phyloP scores from a whole-genome alignment of 169 alveolate genomes.

The Sarcocystis neurona region DNA sequence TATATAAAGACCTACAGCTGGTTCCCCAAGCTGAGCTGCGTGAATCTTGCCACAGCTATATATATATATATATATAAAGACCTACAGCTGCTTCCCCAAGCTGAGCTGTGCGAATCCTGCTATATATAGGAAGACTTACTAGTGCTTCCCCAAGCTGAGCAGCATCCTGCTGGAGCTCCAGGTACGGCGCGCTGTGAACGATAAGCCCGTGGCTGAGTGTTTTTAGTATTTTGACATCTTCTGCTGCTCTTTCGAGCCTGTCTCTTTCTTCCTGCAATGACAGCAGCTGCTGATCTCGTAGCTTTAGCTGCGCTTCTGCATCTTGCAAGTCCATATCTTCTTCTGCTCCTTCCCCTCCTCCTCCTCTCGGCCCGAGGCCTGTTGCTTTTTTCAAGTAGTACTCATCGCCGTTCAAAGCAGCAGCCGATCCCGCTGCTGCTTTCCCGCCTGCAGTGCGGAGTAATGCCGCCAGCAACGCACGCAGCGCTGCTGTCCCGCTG shows the following conservation, averaged over 20 bases:
- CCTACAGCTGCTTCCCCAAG: no score
- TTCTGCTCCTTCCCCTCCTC: no score
- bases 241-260: background rate
- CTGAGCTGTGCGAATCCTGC: no score
- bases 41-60: no score
- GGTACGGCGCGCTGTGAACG: background rate
- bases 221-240: background rate
- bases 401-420: background rate
- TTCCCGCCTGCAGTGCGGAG: background rate
- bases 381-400: no score
- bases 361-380: no score
- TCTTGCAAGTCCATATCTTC: no score
- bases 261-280: background rate
- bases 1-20: no score
- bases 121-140: background rate
- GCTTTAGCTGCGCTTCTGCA: background rate
- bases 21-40: no score
- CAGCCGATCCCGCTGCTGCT: background rate
- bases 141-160: background rate
- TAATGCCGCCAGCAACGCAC: no score
- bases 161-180: conserved; percentile 13
- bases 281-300: background rate
- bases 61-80: no score
- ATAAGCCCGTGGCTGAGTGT: conserved; percentile 14
- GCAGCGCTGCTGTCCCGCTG: no score